Base-by-base conservation (phyloP, 2,329 filamentous ascomycete genomes). In the Phaeosphaeriaceae sp. region DNA sequence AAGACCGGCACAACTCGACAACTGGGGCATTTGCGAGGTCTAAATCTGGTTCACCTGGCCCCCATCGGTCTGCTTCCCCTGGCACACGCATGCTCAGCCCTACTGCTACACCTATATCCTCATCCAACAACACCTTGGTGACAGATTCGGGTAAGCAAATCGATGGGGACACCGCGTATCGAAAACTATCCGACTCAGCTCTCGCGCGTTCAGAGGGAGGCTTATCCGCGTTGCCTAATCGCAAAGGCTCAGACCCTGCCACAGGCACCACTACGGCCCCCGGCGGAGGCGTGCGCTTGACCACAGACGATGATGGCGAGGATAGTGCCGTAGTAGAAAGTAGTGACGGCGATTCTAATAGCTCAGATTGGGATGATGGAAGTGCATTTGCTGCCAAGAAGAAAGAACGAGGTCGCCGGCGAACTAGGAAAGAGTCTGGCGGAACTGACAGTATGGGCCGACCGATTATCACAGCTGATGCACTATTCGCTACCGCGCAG, bases 401-500 rank as follows among this genome's bases (percentile, higher is more conserved):
- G 46, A 71, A 73, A 46, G 51, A 70, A 42, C 65, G 76, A 50
- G 75, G 76, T 56, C 56, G 73, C 52, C 66, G 70, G 57, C 70
- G 71, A 36, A 73, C 67, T 36, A 65, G 73, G 51, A 63, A 63
- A 23, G 61, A 65, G 13, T 66, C 62, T 43, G 66, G 60, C 17
- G 56, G 66, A 55, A 75, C 73, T 60, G 67, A 64, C 48, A 68
- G 70, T 59, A 60, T 67, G 59, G 67, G 66, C 6, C 48, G 52
- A 45, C 76, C 62, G 55, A 72, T 56, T 66, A 73, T 54, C 50
- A 78, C 77, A 60, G 77, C 81, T 1, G 76, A 79, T 66, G 90
- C 86, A 63, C 71, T 92, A 47, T 75, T 92, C 44, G 88, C 87
- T 32, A 88, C 88, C 6, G 87, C 87, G 1, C 87, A 93, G 67